Conservation (phyloP, 1,284 basidiomycete genomes). For the Volvariella surrecta region DNA sequence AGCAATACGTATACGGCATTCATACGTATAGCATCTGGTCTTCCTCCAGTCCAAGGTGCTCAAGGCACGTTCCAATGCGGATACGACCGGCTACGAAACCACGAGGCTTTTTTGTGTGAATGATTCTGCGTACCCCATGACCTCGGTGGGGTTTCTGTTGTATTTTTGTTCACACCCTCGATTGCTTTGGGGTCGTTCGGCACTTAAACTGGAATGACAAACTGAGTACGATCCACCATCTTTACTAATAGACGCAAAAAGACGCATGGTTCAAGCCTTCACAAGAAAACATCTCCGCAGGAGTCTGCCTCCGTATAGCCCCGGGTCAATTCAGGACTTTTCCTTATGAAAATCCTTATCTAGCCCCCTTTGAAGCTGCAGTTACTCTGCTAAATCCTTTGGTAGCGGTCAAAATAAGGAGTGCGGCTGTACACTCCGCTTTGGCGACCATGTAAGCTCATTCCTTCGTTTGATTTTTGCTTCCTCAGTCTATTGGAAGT, state of each 20-base stretch:
- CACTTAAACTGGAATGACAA: too few species aligned
- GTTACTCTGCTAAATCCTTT: conserved; percentile 67
- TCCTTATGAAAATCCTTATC: conserved; percentile 55
- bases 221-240: neutral
- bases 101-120: too few species aligned
- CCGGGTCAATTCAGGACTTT: conserved; percentile 57
- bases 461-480: neutral
- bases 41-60: too few species aligned
- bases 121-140: too few species aligned
- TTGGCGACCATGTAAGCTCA: conserved; percentile 53
- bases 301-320: conserved; percentile 61
- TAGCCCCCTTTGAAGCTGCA: conserved; percentile 65
- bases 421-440: conserved; percentile 75
- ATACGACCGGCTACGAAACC: too few species aligned
- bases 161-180: too few species aligned
- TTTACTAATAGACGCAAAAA: conserved; percentile 47
- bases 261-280: conserved; percentile 73
- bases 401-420: conserved; percentile 73
- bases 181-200: too few species aligned
- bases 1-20: too few species aligned
- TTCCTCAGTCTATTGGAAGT: neutral
- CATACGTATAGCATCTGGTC: too few species aligned
- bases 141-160: too few species aligned
- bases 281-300: conserved; percentile 61
- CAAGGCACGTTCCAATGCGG: too few species aligned